Percentiles rank a stretch among this genome's conserved stretches.
These are phyloP conservation scores for Pseudonectria buxi DNA, from an alignment of 2,329 filamentous ascomycete species.

Conservation along the genomic window DNA sequence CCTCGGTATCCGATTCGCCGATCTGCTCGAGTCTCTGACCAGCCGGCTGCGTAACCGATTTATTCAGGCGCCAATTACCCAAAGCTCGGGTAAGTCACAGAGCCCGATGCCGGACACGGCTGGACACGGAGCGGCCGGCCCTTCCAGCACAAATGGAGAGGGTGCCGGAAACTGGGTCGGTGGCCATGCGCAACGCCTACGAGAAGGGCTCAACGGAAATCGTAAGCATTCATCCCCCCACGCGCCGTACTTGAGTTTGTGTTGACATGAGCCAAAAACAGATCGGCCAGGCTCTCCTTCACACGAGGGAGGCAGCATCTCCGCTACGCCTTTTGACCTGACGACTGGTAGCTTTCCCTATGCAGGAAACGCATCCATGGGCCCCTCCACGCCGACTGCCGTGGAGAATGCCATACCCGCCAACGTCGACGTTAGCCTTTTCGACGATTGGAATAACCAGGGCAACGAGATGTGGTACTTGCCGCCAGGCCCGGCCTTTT, in stretches of 20 bases:
- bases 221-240: constrained; percentile 20
- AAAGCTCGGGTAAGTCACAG: constrained; percentile 34
- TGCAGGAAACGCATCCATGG: constrained; percentile 42
- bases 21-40: constrained; percentile 72
- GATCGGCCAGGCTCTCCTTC: constrained; percentile 29
- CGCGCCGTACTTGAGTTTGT: not conserved
- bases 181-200: constrained; percentile 32
- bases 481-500: constrained; percentile 56
- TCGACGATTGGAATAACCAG: constrained; percentile 49
- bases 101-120: constrained; percentile 33
- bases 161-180: constrained; percentile 26
- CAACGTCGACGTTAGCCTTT: constrained; percentile 35
- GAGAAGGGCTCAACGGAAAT: constrained; percentile 34
- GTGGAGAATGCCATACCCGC: constrained; percentile 19
- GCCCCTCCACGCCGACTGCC: constrained; percentile 42
- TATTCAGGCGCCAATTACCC: constrained; percentile 53
- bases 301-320: constrained; percentile 45
- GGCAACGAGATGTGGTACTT: constrained; percentile 62
- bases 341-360: constrained; percentile 49
- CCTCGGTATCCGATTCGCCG: constrained; percentile 75
- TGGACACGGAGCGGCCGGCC: constrained; percentile 20
- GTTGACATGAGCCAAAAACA: constrained; percentile 15
- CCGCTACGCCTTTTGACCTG: constrained; percentile 57
- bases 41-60: constrained; percentile 68
- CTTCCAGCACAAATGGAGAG: constrained; percentile 18